Evolutionary conservation across 192 early-diverging fungal genomes (phyloP).

Genomic region (Thamnidium elegans): DNA sequence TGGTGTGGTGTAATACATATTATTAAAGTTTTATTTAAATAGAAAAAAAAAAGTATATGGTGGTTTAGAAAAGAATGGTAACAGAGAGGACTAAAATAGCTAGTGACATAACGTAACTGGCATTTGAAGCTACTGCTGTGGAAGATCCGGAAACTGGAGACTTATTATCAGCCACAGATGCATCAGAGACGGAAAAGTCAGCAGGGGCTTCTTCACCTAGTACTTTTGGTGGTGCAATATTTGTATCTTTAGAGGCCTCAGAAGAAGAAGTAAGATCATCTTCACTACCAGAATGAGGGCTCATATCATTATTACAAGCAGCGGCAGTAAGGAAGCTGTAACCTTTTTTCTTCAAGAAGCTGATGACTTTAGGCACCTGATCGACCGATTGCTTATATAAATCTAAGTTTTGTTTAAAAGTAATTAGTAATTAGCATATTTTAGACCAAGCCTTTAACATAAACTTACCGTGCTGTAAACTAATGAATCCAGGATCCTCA

Average conservation of each 20-base stretch:
- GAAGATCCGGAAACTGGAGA: no score
- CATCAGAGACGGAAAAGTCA: no score
- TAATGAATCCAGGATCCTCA: constrained; percentile 36
- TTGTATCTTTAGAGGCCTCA: background rate
- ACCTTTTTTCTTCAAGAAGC: constrained; percentile 3
- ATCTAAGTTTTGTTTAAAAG: background rate
- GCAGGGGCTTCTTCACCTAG: no score
- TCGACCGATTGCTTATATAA: constrained; percentile 14
- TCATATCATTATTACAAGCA: background rate
- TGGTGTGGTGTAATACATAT: no score
- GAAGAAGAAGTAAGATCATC: background rate
- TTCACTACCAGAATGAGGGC: background rate
- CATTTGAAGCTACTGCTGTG: no score
- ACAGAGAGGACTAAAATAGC: no score
- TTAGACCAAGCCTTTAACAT: background rate
- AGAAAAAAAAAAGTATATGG: no score
- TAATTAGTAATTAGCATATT: background rate
- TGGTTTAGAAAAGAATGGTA: no score
- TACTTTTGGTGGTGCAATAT: background rate
- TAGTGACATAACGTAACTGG: no score
- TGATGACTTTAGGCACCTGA: constrained; percentile 14
- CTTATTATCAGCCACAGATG: no score
- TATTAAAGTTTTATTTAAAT: no score
- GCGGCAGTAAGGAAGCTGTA: constrained; percentile 10
- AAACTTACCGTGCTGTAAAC: constrained; percentile 34